Percentiles rank a stretch among this genome's conserved stretches.
These are phyloP conservation scores for Taxawa tesnikishii DNA, from an alignment of 2,329 filamentous ascomycete genomes.

Conservation along the genomic window DNA sequence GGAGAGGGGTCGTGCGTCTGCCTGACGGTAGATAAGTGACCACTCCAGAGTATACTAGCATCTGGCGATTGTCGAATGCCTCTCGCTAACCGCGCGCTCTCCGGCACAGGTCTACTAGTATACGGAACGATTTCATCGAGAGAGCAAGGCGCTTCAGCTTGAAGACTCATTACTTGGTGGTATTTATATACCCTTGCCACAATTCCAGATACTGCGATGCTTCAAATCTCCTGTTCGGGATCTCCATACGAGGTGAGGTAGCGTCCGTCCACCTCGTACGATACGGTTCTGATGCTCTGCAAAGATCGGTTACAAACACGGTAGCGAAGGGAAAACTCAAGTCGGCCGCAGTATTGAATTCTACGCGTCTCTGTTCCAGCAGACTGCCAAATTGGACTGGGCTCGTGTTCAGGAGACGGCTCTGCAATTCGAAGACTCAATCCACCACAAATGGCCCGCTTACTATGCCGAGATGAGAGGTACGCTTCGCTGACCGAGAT, in stretches of 20 bases:
- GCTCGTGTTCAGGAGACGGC: conserved; percentile 32
- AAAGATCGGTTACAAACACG: conserved; percentile 39
- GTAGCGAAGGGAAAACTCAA: conserved; percentile 24
- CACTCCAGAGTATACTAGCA: too few relatives aligned
- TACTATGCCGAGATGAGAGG: conserved; percentile 32
- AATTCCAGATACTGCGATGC: too few relatives aligned
- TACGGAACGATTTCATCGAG: too few relatives aligned
- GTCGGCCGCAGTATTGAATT: conserved; percentile 32
- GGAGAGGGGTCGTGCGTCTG: too few relatives aligned
- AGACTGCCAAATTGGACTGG: conserved; percentile 36
- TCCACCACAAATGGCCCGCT: conserved; percentile 29
- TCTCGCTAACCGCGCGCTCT: too few relatives aligned
- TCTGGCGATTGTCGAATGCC: too few relatives aligned
- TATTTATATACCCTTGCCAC: too few relatives aligned
- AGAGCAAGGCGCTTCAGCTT: too few relatives aligned
- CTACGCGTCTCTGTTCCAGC: conserved; percentile 34
- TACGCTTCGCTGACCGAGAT: too few relatives aligned
- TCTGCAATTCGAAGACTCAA: conserved; percentile 31
- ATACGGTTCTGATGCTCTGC: background rate
- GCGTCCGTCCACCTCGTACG: background rate
- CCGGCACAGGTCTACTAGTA: too few relatives aligned
- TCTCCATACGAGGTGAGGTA: conserved; percentile 29
- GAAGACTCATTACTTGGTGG: too few relatives aligned
- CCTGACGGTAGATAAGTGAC: too few relatives aligned
- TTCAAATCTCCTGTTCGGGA: conserved; percentile 27